Base-by-base conservation (phyloP, 495 filamentous ascomycete genomes). In the Aspergillus bertholletiae region DNA sequence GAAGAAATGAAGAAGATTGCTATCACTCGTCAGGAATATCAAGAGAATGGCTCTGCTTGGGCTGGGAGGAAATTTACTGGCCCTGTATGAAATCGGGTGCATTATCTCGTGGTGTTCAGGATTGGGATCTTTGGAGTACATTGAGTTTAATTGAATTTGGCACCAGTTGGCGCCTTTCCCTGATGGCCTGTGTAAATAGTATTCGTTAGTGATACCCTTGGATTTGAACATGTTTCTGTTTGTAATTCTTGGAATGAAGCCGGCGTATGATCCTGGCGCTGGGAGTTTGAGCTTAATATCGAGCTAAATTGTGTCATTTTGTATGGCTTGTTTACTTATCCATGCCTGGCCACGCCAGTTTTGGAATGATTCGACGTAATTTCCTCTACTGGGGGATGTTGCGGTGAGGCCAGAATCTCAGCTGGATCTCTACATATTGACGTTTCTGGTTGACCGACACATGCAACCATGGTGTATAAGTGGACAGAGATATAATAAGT, bases 11-110 rank as follows among this genome's bases (percentile, higher is more conserved):
- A 81, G 54, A 73, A 74, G 35, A 70, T 90, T 11, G 80, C 83
- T 0, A 88, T 97, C 13, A 92, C 88, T 6, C 88, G 89, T 55
- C 80, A 89, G 53, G 91, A 99, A 63, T 97, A 97, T 68, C 83
- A 89, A 46, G 94, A 99, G 68, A 68, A 89, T 66, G 94, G 94
- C 23, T 84, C 84, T 49, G 78, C 72, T 21, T 97, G 89, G 90
- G 79, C 87, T 21, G 82, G 80, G 30, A 84, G 83, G 56, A 89
- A 85, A 63, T 96, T 97, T 59, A 66, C 80, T 22, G 78, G 78
- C 28, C 58, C 53, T 17, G 28, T 66, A 27, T 73, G 49, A 64
- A 44, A 1, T 44, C 27, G 24, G 43, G 15, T 17, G 23, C 17
- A 15, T 43, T 20, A 18, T 37, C 13, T 37, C 18, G 34, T 30